Conservation (phyloP, 805 yeast genomes). For the Scheffersomyces lignosus region DNA sequence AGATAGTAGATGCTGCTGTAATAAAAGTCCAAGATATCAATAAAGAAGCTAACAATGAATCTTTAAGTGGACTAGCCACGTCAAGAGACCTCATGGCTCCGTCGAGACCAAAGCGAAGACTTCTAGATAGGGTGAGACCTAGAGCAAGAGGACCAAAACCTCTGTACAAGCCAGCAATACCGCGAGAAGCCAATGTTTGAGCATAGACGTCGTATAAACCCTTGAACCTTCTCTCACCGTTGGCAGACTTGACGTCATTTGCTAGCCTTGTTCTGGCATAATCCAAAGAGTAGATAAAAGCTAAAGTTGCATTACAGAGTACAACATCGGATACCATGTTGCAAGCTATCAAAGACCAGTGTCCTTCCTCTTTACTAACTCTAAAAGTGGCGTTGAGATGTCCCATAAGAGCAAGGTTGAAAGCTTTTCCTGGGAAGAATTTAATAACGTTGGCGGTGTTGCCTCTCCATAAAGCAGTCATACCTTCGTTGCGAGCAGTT, state of each 20-base stretch:
- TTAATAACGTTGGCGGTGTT: slow-evolving; percentile 98
- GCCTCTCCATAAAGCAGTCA: slow-evolving; percentile 97
- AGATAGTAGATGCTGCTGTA: slow-evolving; percentile 97
- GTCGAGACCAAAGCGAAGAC: slow-evolving; percentile 97
- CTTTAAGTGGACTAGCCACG: slow-evolving; percentile 91
- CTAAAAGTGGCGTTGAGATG: slow-evolving; percentile 94
- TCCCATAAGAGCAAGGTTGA: slow-evolving; percentile 98
- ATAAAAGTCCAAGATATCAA: slow-evolving; percentile 96
- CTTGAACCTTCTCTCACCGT: slow-evolving; percentile 95
- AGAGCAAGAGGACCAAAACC: slow-evolving; percentile 98
- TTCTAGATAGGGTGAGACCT: slow-evolving; percentile 98
- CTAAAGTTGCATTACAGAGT: slow-evolving; percentile 94
- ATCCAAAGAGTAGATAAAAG: slow-evolving; percentile 95
- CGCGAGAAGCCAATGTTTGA: slow-evolving; percentile 93
- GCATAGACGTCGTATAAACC: slow-evolving; percentile 96
- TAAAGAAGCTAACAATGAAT: slow-evolving; percentile 94
- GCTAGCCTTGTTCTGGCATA: slow-evolving; percentile 99
- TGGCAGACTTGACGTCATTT: slow-evolving; percentile 91
- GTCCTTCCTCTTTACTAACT: slow-evolving; percentile 93
- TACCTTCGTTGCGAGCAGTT: slow-evolving; percentile 93
- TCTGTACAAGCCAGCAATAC: slow-evolving; percentile 98
- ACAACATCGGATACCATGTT: slow-evolving; percentile 98
- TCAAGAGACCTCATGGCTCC: slow-evolving; percentile 96
- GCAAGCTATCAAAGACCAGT: slow-evolving; percentile 95
- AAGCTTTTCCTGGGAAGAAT: slow-evolving; percentile 99